These are phyloP conservation scores for Sporothrix sp. DNA, from an alignment of 2,329 filamentous ascomycete species.

Conservation along the genomic window DNA sequence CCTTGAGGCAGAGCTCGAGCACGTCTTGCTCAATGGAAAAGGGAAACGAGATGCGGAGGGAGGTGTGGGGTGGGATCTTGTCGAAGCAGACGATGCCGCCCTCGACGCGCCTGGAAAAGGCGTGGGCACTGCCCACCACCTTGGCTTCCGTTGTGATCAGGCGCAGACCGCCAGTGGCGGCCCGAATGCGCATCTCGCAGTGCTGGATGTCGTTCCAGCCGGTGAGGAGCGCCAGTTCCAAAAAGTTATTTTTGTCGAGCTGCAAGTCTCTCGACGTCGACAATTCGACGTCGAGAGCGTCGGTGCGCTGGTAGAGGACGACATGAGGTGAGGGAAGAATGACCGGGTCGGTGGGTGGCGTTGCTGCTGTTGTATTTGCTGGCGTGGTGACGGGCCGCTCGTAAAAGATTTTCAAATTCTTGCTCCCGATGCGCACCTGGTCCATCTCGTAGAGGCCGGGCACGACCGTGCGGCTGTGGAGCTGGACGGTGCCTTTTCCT, in stretches of 20 bases:
- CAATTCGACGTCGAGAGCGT: slow-evolving; percentile 60
- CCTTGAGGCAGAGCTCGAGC: slow-evolving; percentile 57
- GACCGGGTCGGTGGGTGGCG: slow-evolving; percentile 14
- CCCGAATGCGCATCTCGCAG: slow-evolving; percentile 52
- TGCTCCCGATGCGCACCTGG: slow-evolving; percentile 54
- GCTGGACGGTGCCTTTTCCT: slow-evolving; percentile 39
- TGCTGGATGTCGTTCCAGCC: slow-evolving; percentile 62
- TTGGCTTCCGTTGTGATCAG: slow-evolving; percentile 52
- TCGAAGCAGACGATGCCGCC: slow-evolving; percentile 44
- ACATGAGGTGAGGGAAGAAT: slow-evolving; percentile 53
- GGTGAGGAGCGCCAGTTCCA: slow-evolving; percentile 63
- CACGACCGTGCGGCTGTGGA: slow-evolving; percentile 49
- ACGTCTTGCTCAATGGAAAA: slow-evolving; percentile 77
- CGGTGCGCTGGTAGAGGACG: slow-evolving; percentile 60
- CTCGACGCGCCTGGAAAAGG: slow-evolving; percentile 37
- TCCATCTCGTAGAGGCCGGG: slow-evolving; percentile 69
- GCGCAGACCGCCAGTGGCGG: slow-evolving; percentile 56
- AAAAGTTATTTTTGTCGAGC: slow-evolving; percentile 65
- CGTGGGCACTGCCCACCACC: slow-evolving; percentile 34
- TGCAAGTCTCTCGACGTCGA: slow-evolving; percentile 61
- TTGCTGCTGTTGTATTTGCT: neutral
- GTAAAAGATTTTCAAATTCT: slow-evolving; percentile 55
- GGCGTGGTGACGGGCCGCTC: slow-evolving; percentile 34
- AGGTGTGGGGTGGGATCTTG: slow-evolving; percentile 34
- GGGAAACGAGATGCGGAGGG: slow-evolving; percentile 56